A percentile compares a stretch with the other conserved stretches of the same genome.
These are phyloP conservation scores for Aureobasidium sp. DNA, from an alignment of 2,329 filamentous ascomycete species.

Conservation along the genomic window DNA sequence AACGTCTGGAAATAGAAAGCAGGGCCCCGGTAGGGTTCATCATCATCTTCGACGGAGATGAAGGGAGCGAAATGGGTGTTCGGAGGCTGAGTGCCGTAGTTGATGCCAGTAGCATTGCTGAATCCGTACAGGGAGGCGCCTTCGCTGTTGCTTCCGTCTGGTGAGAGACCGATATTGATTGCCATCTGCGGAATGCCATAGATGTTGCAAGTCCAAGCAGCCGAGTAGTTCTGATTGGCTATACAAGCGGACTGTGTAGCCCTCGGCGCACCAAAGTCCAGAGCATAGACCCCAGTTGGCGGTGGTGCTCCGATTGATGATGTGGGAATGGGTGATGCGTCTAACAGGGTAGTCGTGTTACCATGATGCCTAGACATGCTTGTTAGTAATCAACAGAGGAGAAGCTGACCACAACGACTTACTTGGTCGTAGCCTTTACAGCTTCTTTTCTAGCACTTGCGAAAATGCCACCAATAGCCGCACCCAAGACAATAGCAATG, in stretches of 20 bases:
- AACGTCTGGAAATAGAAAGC: slow-evolving; percentile 56
- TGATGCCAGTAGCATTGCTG: slow-evolving; percentile 29
- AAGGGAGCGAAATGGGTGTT: slow-evolving; percentile 36
- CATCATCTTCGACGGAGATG: slow-evolving; percentile 50
- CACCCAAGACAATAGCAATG: slow-evolving; percentile 28
- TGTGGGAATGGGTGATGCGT: slow-evolving; percentile 47
- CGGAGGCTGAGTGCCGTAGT: slow-evolving; percentile 58
- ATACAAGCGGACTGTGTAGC: slow-evolving; percentile 52
- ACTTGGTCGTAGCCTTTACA: slow-evolving; percentile 1
- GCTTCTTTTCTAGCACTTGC: slow-evolving; percentile 20
- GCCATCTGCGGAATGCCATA: slow-evolving; percentile 24
- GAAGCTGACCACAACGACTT: background rate
- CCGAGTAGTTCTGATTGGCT: slow-evolving; percentile 46
- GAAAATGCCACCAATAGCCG: slow-evolving; percentile 30
- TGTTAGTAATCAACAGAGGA: background rate
- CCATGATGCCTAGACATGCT: background rate
- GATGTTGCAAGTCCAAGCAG: slow-evolving; percentile 59
- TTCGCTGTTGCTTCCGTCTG: slow-evolving; percentile 18
- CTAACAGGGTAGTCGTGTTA: slow-evolving; percentile 22
- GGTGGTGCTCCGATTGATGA: slow-evolving; percentile 48
- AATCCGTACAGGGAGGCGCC: slow-evolving; percentile 28
- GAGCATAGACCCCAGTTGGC: slow-evolving; percentile 48
- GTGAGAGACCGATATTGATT: slow-evolving; percentile 23
- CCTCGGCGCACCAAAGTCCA: slow-evolving; percentile 48
- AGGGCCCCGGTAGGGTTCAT: slow-evolving; percentile 50